Conservation (phyloP, 257 asterid genomes). For the Nicotiana otophora region DNA sequence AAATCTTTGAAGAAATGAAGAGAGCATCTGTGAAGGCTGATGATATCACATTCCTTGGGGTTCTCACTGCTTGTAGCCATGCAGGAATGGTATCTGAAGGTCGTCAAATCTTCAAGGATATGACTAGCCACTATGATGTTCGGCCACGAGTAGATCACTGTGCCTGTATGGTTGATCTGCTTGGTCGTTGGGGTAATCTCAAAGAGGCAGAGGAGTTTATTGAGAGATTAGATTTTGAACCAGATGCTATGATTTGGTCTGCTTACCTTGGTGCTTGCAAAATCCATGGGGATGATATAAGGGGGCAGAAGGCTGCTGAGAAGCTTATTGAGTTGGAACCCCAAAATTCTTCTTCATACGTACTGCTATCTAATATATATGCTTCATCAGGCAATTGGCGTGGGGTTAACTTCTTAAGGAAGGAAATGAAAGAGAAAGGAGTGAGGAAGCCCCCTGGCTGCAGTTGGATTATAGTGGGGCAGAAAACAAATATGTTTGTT, state of each 20-base stretch:
- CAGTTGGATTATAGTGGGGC: conserved; percentile 48
- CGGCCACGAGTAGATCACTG: conserved; percentile 63
- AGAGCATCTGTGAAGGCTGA: conserved; percentile 47
- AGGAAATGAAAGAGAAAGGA: conserved; percentile 60
- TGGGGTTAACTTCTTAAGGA: conserved; percentile 54
- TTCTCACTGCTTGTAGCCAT: conserved; percentile 88
- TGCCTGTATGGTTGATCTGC: conserved; percentile 89
- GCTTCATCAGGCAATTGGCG: conserved; percentile 87
- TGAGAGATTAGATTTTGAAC: conserved; percentile 41
- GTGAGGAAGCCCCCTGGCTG: conserved; percentile 62
- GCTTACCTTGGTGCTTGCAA: conserved; percentile 81
- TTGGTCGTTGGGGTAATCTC: conserved; percentile 85
- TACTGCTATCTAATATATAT: conserved; percentile 72
- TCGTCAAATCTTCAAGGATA: conserved; percentile 43
- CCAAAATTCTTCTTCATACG: conserved; percentile 58
- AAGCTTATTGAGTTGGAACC: conserved; percentile 79
- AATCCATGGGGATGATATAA: conserved; percentile 71
- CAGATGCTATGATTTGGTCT: conserved; percentile 76
- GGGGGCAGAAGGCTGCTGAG: conserved; percentile 73
- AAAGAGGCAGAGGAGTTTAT: conserved; percentile 75
- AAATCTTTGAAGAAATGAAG: conserved; percentile 68
- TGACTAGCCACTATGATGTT: conserved; percentile 45
- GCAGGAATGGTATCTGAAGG: conserved; percentile 81
- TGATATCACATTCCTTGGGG: conserved; percentile 82
- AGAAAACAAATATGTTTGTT: conserved; percentile 22